Base-by-base conservation (phyloP, 1,139 yeast species). In the Yamadazyma jaroonii region DNA sequence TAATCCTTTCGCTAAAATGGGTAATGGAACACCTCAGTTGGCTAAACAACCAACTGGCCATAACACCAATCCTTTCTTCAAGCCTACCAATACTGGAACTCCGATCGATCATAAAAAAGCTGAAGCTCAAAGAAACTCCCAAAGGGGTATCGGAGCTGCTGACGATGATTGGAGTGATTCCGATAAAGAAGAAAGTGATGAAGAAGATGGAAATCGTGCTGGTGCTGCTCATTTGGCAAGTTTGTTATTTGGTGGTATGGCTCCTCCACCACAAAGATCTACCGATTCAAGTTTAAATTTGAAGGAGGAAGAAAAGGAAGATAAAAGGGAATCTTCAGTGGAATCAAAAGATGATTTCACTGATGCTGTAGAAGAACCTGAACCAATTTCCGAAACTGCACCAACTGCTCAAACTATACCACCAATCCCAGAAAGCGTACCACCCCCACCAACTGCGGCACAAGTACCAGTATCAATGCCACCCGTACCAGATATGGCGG, bases 161-260 rank as follows among this genome's bases (percentile, higher is more conserved):
- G 74, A 70, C 38, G 84, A 75, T 46, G 84, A 74, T 45, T 79
- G 85, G 84, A 79, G 79, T 43, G 79, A 77, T 50, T 75, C 73
- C 6, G 86, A 78, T 32, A 79, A 73, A 2, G 79, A 77, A 47
- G 65, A 62, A 2, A 63, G 63, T 15, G 81, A 75, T 20, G 79
- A 72, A 24, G 76, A 71, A 25, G 74, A 67, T 31, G 74, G 73
- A 2, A 68, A 72, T 40, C 65, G 75, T 34, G 71, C 75, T 1
- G 81, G 81, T 30, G 83, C 86, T 10, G 79, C 83, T 2, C 74
- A 77, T 40, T 67, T 81, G 42, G 86, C 87, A 1, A 77, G 79
- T 45, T 61, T 79, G 51, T 62, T 78, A 34, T 78, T 80, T 53
- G 83, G 85, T 2, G 78, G 83, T 3, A 77, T 79, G 83, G 71